These are phyloP conservation scores for Ophidiomyces ophidiicola DNA, from an alignment of 2,329 filamentous ascomycete species.

Conservation along the genomic window DNA sequence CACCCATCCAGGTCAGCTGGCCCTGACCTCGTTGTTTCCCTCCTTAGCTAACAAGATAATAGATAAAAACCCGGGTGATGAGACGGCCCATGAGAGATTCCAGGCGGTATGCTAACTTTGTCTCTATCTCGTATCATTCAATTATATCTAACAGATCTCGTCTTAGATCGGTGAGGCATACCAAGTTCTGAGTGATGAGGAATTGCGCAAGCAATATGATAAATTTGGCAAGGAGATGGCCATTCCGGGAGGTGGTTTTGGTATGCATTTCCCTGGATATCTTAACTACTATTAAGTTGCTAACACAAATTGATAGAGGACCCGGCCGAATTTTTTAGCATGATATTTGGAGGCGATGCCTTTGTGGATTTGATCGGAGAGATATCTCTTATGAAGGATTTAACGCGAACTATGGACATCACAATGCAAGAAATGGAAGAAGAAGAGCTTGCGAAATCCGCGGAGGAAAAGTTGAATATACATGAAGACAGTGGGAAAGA, in stretches of 20 bases:
- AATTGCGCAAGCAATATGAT: conserved; percentile 85
- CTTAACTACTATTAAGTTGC: background rate
- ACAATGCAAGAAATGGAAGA: conserved; percentile 71
- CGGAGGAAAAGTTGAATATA: conserved; percentile 39
- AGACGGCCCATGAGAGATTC: conserved; percentile 85
- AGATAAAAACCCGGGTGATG: conserved; percentile 98
- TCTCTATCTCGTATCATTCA: background rate
- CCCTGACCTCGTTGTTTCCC: background rate
- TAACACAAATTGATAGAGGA: conserved; percentile 47
- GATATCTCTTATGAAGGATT: conserved; percentile 95
- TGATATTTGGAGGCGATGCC: conserved; percentile 94
- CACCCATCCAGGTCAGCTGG: conserved; percentile 63
- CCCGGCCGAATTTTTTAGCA: conserved; percentile 92
- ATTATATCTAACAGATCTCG: conserved; percentile 15
- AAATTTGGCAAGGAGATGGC: conserved; percentile 94
- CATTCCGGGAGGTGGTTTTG: conserved; percentile 81
- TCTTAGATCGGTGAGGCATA: conserved; percentile 55
- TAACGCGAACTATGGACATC: conserved; percentile 97
- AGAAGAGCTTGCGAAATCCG: conserved; percentile 45
- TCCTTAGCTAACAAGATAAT: conserved; percentile 16
- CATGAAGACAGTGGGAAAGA: conserved; percentile 26
- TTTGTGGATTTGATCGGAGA: conserved; percentile 96
- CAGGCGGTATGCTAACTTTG: conserved; percentile 52
- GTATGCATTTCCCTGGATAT: conserved; percentile 30
- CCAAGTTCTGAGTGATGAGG: conserved; percentile 69